These are phyloP conservation scores for Gracilaria vermiculophylla DNA, from an alignment of 23 red algal genomes.

Conservation along the genomic window DNA sequence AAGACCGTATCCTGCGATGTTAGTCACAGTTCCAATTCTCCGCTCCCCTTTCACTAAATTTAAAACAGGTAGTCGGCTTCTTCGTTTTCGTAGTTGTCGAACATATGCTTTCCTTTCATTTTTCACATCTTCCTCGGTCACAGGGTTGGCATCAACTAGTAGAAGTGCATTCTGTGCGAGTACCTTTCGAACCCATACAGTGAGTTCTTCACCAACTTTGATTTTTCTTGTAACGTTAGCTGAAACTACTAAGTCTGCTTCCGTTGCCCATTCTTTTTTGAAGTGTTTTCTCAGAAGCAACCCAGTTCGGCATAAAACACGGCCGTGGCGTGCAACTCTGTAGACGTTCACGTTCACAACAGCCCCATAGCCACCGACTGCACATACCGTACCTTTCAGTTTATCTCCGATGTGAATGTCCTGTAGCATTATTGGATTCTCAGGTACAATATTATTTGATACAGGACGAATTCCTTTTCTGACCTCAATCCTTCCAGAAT, in stretches of 20 bases:
- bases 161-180: conserved; percentile 9
- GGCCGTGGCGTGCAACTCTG: conserved; percentile 1
- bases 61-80: background rate
- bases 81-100: background rate
- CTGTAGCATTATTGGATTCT: background rate
- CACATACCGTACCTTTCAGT: conserved; percentile 5
- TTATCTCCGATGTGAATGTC: conserved; percentile 43
- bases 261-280: conserved; percentile 31
- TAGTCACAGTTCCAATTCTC: conserved; percentile 15
- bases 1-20: conserved; percentile 12
- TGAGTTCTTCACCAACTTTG: conserved; percentile 26
- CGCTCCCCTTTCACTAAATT: background rate
- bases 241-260: conserved; percentile 17
- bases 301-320: background rate
- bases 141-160: conserved; percentile 5
- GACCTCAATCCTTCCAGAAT: conserved; percentile 39
- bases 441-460: background rate
- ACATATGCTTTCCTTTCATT: background rate
- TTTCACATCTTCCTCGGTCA: background rate
- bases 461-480: background rate
- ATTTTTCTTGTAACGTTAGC: conserved; percentile 15
- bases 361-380: conserved; percentile 27
- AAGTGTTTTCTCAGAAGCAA: conserved; percentile 37
- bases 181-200: conserved; percentile 46
- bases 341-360: conserved; percentile 36